phyloP scores from a whole-genome alignment of 176 grass and related monocot species.

The Oryza officinalis region DNA sequence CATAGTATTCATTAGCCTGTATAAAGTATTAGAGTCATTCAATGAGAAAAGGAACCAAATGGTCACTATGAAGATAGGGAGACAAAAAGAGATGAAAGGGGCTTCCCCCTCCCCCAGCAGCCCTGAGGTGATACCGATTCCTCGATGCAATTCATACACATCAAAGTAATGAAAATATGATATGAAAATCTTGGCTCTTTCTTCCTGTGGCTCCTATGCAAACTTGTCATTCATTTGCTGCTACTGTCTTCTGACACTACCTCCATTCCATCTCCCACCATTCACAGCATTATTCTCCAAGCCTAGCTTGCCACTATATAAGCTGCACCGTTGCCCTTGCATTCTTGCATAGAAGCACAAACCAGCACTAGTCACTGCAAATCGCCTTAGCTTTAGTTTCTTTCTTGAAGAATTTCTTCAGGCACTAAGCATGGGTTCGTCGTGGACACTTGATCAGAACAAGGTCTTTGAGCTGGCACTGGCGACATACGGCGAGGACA shows the following conservation, averaged over 20 bases:
- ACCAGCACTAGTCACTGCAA: background rate
- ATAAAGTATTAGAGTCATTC: constrained; percentile 17
- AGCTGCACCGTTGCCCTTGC: constrained; percentile 41
- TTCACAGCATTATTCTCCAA: constrained; percentile 55
- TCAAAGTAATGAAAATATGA: constrained; percentile 23
- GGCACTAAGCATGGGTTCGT: constrained; percentile 34
- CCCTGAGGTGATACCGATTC: constrained; percentile 37
- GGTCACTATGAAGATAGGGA: background rate
- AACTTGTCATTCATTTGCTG: constrained; percentile 15
- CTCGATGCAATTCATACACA: background rate
- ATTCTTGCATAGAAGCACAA: constrained; percentile 45
- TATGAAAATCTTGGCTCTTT: constrained; percentile 13
- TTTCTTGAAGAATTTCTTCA: background rate
- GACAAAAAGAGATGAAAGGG: constrained; percentile 31
- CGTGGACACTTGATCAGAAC: constrained; percentile 54
- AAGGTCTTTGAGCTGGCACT: constrained; percentile 57
- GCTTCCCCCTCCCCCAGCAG: background rate
- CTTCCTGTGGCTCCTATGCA: constrained; percentile 49
- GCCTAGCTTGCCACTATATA: constrained; percentile 53
- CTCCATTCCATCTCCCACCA: constrained; percentile 2
- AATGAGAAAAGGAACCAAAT: constrained; percentile 26
- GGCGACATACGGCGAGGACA: constrained; percentile 43
- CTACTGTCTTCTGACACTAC: background rate
- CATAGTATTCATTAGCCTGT: constrained; percentile 19
- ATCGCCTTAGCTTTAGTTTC: background rate